A percentile compares a stretch with the other conserved stretches of the same genome.
These are phyloP conservation scores for Yarrowia sp. DNA, from an alignment of 805 yeast genomes.

Conservation along the genomic window DNA sequence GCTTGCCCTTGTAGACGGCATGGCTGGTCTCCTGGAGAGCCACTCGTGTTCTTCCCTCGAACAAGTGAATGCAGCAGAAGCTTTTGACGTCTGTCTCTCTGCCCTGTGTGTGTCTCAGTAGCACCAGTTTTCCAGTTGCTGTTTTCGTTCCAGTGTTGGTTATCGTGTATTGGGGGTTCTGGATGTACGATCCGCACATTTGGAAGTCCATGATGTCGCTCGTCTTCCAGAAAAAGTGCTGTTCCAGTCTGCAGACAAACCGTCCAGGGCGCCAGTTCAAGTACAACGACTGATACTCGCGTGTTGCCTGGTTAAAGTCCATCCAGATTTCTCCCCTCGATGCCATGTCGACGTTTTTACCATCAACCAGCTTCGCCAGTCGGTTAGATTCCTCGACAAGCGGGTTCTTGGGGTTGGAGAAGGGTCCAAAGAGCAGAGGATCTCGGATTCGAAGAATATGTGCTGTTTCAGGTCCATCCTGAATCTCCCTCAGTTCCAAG, in stretches of 20 bases:
- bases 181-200: conserved; percentile 33
- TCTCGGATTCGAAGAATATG: conserved; percentile 1
- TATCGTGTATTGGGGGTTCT: conserved; percentile 44
- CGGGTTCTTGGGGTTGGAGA: conserved; percentile 20
- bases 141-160: conserved; percentile 30
- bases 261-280: conserved; percentile 60
- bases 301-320: conserved; percentile 38
- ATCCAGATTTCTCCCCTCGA: conserved; percentile 33
- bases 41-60: conserved; percentile 22
- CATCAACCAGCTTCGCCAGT: neutral
- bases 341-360: conserved; percentile 16
- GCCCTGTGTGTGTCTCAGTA: conserved; percentile 27
- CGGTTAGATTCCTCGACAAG: neutral
- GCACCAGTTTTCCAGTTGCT: conserved; percentile 5
- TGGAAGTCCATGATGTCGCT: conserved; percentile 29
- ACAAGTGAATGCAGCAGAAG: conserved; percentile 27
- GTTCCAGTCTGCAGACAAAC: conserved; percentile 33
- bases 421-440: conserved; percentile 19
- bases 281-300: conserved; percentile 53
- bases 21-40: conserved; percentile 26
- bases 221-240: conserved; percentile 39
- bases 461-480: conserved; percentile 21
- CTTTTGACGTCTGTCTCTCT: neutral
- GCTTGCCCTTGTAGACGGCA: conserved; percentile 32
- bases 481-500: conserved; percentile 40